Base-by-base conservation (phyloP, 805 yeast species). In the Pichia nanzhaoensis region DNA sequence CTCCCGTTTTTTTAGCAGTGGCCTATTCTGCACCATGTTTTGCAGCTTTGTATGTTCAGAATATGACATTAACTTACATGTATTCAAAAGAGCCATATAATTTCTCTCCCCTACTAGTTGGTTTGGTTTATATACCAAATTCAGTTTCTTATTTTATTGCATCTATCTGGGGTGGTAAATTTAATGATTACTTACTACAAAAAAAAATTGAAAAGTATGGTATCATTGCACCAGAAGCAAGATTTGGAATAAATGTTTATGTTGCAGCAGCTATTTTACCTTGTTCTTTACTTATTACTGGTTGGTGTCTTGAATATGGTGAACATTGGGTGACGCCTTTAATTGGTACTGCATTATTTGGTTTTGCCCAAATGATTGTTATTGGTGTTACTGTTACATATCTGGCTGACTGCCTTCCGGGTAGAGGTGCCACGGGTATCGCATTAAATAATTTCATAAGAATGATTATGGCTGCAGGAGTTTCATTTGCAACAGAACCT, bases 371-470 rank as follows among this genome's bases (percentile, higher is more conserved):
- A 30, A 84, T 87, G 93, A 77, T 86, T 63, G 77, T 84, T 3
- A 85, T 86, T 53, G 93, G 95, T 3, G 78, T 86, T 8, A 82
- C 88, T 0, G 76, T 82, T 3, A 86, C 95, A 0, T 88, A 86
- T 56, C 65, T 87, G 46, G 89, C 87, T 1, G 96, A 87, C 57
- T 78, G 88, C 1, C 69, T 88, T 37, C 95, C 96, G 0, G 95
- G 95, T 0, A 73, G 81, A 55, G 95, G 95, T 35, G 90, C 95
- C 13, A 84, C 95, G 0, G 95, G 95, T 1, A 85, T 87, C 40
- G 95, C 95, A 0, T 61, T 88, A 41, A 87, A 84, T 56, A 88
- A 87, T 57, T 71, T 87, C 45, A 69, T 82, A 17, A 71, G 96
- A 54, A 84, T 80, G 70, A 65, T 78, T 2, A 65, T 84, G 48